phyloP scores from a whole-genome alignment of 169 alveolate genomes.

The Toxoplasma gondii region DNA sequence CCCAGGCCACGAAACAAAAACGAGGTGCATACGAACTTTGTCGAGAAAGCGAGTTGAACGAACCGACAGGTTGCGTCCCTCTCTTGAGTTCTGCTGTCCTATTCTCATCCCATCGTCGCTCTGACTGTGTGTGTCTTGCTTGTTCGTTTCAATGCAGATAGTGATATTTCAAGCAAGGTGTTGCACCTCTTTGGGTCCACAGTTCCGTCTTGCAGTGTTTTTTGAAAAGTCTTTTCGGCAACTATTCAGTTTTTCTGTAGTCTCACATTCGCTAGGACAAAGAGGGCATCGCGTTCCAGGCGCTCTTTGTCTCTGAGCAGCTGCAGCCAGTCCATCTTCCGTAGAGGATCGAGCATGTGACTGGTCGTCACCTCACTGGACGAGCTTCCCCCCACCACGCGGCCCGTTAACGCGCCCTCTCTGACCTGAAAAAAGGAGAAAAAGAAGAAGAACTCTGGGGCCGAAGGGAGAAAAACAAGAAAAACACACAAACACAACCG shows the following conservation, averaged over 20 bases:
- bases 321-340: constrained; percentile 55
- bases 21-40: too few relatives aligned
- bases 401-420: constrained; percentile 29
- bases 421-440: background rate
- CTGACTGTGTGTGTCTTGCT: too few relatives aligned
- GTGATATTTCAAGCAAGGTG: too few relatives aligned
- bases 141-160: too few relatives aligned
- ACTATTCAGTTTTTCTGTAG: background rate
- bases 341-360: constrained; percentile 51
- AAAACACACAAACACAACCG: background rate
- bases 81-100: too few relatives aligned
- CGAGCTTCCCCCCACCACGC: constrained; percentile 43
- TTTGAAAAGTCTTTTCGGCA: too few relatives aligned
- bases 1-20: too few relatives aligned
- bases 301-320: constrained; percentile 35
- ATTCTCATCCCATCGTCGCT: too few relatives aligned
- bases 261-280: constrained; percentile 38
- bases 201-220: too few relatives aligned
- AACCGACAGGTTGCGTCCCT: too few relatives aligned
- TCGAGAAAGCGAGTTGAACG: too few relatives aligned
- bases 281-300: constrained; percentile 17
- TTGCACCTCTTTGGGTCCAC: too few relatives aligned
- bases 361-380: constrained; percentile 36
- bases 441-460: background rate
- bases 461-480: background rate